Evolutionary conservation across 306 rosid genomes (phyloP).

Genomic region (Inga oerstediana): DNA sequence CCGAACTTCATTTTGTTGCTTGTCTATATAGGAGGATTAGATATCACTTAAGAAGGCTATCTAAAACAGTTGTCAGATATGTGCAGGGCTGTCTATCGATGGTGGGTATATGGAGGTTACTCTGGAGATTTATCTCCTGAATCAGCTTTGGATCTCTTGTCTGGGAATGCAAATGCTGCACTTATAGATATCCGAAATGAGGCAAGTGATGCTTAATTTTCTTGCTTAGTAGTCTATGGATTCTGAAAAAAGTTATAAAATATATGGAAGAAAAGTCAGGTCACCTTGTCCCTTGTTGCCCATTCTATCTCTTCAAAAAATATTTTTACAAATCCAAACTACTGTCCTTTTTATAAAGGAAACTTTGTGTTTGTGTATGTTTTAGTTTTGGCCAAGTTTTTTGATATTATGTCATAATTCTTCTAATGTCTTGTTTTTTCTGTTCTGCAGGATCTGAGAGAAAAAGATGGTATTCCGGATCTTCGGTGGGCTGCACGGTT

Average conservation of each 20-base stretch:
- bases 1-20: slow-evolving; percentile 31
- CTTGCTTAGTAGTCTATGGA: slow-evolving; percentile 39
- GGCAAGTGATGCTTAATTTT: slow-evolving; percentile 63
- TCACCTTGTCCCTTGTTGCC: slow-evolving; percentile 24
- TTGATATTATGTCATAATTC: slow-evolving; percentile 25
- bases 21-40: slow-evolving; percentile 23
- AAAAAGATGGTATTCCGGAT: slow-evolving; percentile 87
- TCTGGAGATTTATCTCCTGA: slow-evolving; percentile 90
- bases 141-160: slow-evolving; percentile 71
- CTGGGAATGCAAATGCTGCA: slow-evolving; percentile 64
- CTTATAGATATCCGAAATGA: slow-evolving; percentile 86
- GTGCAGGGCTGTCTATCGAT: slow-evolving; percentile 90
- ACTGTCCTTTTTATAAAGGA: slow-evolving; percentile 2
- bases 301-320: slow-evolving; percentile 18
- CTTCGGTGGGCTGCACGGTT: slow-evolving; percentile 81
- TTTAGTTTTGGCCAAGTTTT: slow-evolving; percentile 28
- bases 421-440: slow-evolving; percentile 19
- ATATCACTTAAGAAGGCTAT: slow-evolving; percentile 42
- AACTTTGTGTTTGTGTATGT: not conserved
- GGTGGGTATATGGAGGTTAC: slow-evolving; percentile 78
- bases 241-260: slow-evolving; percentile 23
- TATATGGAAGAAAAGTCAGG: slow-evolving; percentile 23
- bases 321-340: not conserved
- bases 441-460: slow-evolving; percentile 67
- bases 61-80: slow-evolving; percentile 71